A percentile compares a stretch with the other conserved stretches of the same genome.
These are phyloP conservation scores for Xerocomus cyaneibrunnescens DNA, from an alignment of 1,284 basidiomycete species.

Conservation along the genomic window DNA sequence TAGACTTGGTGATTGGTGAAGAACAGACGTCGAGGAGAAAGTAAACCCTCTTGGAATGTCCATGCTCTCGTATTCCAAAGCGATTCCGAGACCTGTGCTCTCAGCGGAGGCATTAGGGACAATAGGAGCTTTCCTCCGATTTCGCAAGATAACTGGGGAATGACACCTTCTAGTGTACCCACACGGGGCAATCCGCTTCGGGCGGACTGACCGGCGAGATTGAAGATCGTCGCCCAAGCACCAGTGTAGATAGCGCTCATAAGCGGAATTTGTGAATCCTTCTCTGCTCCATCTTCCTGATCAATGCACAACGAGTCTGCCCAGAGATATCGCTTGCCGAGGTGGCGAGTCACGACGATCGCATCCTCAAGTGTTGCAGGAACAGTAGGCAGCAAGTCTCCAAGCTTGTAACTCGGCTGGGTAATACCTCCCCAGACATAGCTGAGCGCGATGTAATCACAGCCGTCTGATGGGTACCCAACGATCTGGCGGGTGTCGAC, in stretches of 20 bases:
- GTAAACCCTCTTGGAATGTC: constrained; percentile 22
- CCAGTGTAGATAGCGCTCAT: constrained; percentile 20
- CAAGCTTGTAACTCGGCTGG: constrained; percentile 7
- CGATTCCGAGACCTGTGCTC: constrained; percentile 7
- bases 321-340: constrained; percentile 21
- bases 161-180: constrained; percentile 1
- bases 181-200: constrained; percentile 15
- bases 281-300: constrained; percentile 13
- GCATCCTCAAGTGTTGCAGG: constrained; percentile 21
- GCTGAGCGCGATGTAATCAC: not conserved
- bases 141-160: constrained; percentile 11
- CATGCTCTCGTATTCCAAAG: constrained; percentile 14
- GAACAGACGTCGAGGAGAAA: constrained; percentile 21
- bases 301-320: constrained; percentile 24
- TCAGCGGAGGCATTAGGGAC: constrained; percentile 15
- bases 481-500: constrained; percentile 12
- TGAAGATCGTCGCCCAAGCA: constrained; percentile 17
- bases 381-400: constrained; percentile 1
- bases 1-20: constrained; percentile 24
- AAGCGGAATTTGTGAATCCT: constrained; percentile 15
- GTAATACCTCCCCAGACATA: constrained; percentile 24
- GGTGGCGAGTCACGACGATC: constrained; percentile 10
- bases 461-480: not conserved
- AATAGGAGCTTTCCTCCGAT: constrained; percentile 4
- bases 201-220: constrained; percentile 9